Evolutionary conservation across 805 yeast genomes (phyloP).

Genomic region (Hanseniaspora vineae): DNA sequence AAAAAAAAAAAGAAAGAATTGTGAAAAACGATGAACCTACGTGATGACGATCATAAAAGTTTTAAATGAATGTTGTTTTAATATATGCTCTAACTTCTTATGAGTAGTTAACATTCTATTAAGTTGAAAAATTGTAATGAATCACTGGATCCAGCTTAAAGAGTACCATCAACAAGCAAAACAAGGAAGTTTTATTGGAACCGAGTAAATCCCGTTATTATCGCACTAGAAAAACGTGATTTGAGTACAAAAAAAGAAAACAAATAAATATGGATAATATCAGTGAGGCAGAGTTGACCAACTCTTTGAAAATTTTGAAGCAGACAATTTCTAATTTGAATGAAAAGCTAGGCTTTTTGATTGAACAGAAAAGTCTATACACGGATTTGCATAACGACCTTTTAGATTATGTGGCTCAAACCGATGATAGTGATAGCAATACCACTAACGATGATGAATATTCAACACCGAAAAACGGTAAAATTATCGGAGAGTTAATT

Average conservation of each 20-base stretch:
- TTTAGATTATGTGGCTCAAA: conserved; percentile 4
- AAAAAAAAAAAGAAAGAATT: too few relatives aligned
- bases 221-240: too few relatives aligned
- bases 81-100: too few relatives aligned
- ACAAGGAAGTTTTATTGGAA: neutral
- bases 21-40: too few relatives aligned
- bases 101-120: too few relatives aligned
- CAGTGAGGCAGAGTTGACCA: conserved; percentile 5
- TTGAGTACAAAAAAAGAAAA: neutral
- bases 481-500: conserved; percentile 20
- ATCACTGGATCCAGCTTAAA: too few relatives aligned
- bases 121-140: too few relatives aligned
- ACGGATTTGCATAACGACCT: conserved; percentile 9
- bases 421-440: neutral
- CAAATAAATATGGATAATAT: neutral
- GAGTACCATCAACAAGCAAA: too few relatives aligned
- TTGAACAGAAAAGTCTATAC: conserved; percentile 18
- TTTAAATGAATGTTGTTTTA: neutral
- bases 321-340: conserved; percentile 13
- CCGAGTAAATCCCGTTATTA: too few relatives aligned
- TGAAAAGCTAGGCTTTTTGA: conserved; percentile 15
- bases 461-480: conserved; percentile 8
- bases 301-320: conserved; percentile 11
- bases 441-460: too few relatives aligned
- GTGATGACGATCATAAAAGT: too few relatives aligned